Conservation (phyloP, 2,329 filamentous ascomycete genomes). For the Paraphaeosphaeria minitans region DNA sequence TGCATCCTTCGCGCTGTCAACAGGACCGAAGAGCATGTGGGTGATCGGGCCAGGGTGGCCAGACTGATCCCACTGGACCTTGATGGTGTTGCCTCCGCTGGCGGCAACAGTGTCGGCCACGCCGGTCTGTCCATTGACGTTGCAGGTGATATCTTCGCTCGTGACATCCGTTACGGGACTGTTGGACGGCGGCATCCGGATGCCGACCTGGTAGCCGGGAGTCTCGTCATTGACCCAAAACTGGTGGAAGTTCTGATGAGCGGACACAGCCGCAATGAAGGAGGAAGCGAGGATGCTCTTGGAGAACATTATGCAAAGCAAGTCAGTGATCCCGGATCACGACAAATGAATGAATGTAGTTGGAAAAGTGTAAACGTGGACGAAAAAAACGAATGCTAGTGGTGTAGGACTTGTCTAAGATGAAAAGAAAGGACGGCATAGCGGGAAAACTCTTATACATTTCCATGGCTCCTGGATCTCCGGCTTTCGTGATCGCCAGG, state of each 20-base stretch:
- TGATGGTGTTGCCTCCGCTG: slow-evolving; percentile 39
- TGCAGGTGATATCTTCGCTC: slow-evolving; percentile 42
- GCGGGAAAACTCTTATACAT: slow-evolving; percentile 4
- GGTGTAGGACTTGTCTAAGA: slow-evolving; percentile 10
- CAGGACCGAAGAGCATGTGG: slow-evolving; percentile 44
- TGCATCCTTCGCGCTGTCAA: slow-evolving; percentile 60
- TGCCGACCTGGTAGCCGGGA: slow-evolving; percentile 38
- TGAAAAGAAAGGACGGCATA: not conserved
- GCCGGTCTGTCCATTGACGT: slow-evolving; percentile 30
- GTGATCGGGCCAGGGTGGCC: slow-evolving; percentile 43
- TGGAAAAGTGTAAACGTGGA: slow-evolving; percentile 7
- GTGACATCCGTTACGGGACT: slow-evolving; percentile 41
- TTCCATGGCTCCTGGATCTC: not conserved
- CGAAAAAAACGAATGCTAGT: slow-evolving; percentile 7
- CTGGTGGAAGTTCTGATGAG: slow-evolving; percentile 41
- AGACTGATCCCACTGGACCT: slow-evolving; percentile 41
- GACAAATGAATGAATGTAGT: slow-evolving; percentile 11
- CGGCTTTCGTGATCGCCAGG: not conserved
- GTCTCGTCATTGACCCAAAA: slow-evolving; percentile 39
- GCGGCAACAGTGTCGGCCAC: slow-evolving; percentile 38
- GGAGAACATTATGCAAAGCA: slow-evolving; percentile 36
- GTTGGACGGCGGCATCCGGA: slow-evolving; percentile 43
- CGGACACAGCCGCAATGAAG: slow-evolving; percentile 35
- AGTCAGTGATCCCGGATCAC: slow-evolving; percentile 18
- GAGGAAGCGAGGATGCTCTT: slow-evolving; percentile 32